Conservation (phyloP, 2,329 filamentous ascomycete species). For the Diaporthe longicolla region DNA sequence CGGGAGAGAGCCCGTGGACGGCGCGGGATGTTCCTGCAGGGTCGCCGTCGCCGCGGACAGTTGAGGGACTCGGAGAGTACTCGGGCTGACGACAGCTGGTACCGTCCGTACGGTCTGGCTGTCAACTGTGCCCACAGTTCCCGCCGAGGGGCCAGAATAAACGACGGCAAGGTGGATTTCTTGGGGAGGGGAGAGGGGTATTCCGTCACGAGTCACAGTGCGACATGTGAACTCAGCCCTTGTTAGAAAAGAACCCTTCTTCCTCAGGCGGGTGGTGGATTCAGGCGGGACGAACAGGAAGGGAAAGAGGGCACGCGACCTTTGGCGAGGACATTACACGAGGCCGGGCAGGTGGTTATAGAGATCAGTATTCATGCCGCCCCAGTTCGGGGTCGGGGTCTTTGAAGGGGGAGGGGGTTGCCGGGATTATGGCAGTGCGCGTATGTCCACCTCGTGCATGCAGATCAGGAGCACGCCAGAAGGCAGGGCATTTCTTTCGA, state of each 20-base stretch:
- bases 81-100: constrained; percentile 5
- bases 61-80: background rate
- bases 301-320: constrained; percentile 19
- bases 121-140: background rate
- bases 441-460: background rate
- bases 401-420: background rate
- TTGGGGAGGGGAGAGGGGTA: background rate
- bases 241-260: background rate
- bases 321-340: background rate
- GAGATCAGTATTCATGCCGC: constrained; percentile 15
- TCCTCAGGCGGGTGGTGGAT: background rate
- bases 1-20: background rate
- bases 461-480: constrained; percentile 18
- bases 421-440: constrained; percentile 9
- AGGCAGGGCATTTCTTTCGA: background rate
- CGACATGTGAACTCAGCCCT: background rate
- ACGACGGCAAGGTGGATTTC: constrained; percentile 8
- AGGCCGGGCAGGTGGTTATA: background rate
- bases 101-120: constrained; percentile 7
- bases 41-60: background rate
- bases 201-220: background rate
- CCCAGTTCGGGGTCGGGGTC: background rate
- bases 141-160: background rate
- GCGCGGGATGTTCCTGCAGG: too few relatives aligned
- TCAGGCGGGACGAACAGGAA: background rate